Evolutionary conservation across 805 yeast species (phyloP).

Genomic region (Candida nitratophila): DNA sequence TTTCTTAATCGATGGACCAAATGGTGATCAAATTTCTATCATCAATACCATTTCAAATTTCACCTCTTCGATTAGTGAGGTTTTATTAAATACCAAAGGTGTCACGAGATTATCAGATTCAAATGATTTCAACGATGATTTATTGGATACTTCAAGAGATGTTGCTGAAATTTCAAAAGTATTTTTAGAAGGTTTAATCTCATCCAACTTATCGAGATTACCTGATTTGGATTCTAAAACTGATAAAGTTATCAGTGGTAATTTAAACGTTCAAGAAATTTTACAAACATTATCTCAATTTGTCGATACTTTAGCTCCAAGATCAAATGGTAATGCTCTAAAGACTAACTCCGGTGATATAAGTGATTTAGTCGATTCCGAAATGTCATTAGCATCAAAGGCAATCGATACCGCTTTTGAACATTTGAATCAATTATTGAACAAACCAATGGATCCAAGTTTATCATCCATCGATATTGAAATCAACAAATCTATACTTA

Average conservation of each 20-base stretch:
- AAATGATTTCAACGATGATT: constrained; percentile 44
- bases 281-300: constrained; percentile 51
- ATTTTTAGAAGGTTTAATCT: constrained; percentile 53
- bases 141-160: constrained; percentile 42
- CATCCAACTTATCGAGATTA: constrained; percentile 42
- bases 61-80: constrained; percentile 53
- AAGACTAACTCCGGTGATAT: constrained; percentile 41
- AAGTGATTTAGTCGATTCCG: constrained; percentile 65
- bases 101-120: constrained; percentile 45
- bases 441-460: constrained; percentile 41
- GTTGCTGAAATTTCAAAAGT: constrained; percentile 55
- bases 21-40: constrained; percentile 48
- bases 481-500: constrained; percentile 67
- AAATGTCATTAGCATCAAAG: constrained; percentile 65
- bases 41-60: constrained; percentile 59
- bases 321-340: constrained; percentile 20
- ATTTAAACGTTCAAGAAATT: constrained; percentile 64
- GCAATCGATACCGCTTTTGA: constrained; percentile 61
- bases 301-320: constrained; percentile 46
- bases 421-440: constrained; percentile 46
- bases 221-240: constrained; percentile 54
- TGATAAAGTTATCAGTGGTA: constrained; percentile 70
- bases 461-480: constrained; percentile 52
- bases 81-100: constrained; percentile 66
- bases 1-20: constrained; percentile 69